These are phyloP conservation scores for Globisporangium mamillatum DNA, from an alignment of 352 stramenopile species.

Conservation along the genomic window DNA sequence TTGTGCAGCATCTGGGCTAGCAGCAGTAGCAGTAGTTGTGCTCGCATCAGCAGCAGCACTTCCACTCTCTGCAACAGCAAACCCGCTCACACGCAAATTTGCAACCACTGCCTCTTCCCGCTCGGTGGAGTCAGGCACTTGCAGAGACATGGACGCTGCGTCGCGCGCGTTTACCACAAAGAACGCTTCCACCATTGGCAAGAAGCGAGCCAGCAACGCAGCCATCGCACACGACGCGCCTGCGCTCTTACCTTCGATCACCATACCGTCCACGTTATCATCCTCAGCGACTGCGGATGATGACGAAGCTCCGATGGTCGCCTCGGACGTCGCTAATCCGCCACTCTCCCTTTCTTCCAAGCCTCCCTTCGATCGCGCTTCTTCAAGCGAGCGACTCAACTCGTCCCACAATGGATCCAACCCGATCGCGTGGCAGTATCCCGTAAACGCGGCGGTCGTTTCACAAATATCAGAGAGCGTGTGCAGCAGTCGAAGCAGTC, in stretches of 20 bases:
- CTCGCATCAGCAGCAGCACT: slow-evolving; percentile 21
- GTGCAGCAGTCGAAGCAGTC: slow-evolving; percentile 95
- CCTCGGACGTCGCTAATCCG: not conserved
- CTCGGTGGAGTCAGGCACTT: slow-evolving; percentile 68
- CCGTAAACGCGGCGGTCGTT: slow-evolving; percentile 63
- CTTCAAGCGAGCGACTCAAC: slow-evolving; percentile 66
- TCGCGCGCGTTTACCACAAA: slow-evolving; percentile 97
- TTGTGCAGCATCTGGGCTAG: slow-evolving; percentile 26
- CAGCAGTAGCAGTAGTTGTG: not conserved
- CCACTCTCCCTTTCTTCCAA: slow-evolving; percentile 60
- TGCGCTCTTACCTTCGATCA: slow-evolving; percentile 87
- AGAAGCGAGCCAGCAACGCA: slow-evolving; percentile 94
- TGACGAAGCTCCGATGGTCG: not conserved
- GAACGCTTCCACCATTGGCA: slow-evolving; percentile 98
- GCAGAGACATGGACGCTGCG: slow-evolving; percentile 69
- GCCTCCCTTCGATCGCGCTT: slow-evolving; percentile 65
- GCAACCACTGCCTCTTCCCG: slow-evolving; percentile 76
- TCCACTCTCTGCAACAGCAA: slow-evolving; percentile 35
- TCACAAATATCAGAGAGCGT: slow-evolving; percentile 89
- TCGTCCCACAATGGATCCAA: slow-evolving; percentile 77
- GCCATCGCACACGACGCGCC: slow-evolving; percentile 89
- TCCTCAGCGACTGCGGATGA: slow-evolving; percentile 52
- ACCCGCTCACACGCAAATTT: slow-evolving; percentile 62
- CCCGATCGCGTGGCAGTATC: slow-evolving; percentile 67
- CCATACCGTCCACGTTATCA: slow-evolving; percentile 64